Evolutionary conservation across 805 yeast species (phyloP), one percentile per base, ranked within the genome.

Genomic region (Clavispora phyllophila): DNA sequence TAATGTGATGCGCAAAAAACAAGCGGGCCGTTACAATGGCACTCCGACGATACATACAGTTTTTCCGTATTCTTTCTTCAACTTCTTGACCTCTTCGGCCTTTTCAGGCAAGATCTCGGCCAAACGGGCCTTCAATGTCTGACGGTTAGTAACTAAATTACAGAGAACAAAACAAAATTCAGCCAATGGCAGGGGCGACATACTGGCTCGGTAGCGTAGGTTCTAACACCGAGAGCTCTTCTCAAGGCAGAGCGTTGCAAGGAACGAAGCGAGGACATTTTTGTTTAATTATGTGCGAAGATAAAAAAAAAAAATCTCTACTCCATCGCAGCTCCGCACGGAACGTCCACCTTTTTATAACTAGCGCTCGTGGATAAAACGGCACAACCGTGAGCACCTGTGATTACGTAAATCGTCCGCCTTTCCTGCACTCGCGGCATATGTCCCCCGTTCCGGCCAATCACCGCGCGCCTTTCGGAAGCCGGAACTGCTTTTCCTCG

Each of bases 101-200:
- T 87, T 87, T 60, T 79, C 89, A 54, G 98, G 98, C 65, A 90
- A 79, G 54, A 87, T 75, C 63, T 87, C 95, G 44, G 89, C 95
- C 64, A 93, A 90, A 65, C 95, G 83, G 71, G 93, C 96, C 72
- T 93, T 93, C 59, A 93, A 78, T 51, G 96, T 82, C 76, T 78
- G 62, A 42, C 61, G 14, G 59, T 49, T 49, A 51, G 54, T 51
- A 49, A 14, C n/a, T 18, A 24, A 14, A 32, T 22, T 24, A 26
- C 38, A n/a, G 12, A 15, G n/a, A 17, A 33, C 18, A 25, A 19
- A 27, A 10, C 14, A 20, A 32, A 27, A 10, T 9, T 14, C 14
- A 13, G 32, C 20, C 35, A 34, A 43, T 28, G 36, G 9, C 28
- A 15, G 18, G 20, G 36, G 48, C 28, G 44, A 59, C 63, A 52